Percentiles rank a stretch among this genome's conserved stretches.
Conservation (phyloP, 805 yeast species). For the Hanseniaspora meyeri region DNA sequence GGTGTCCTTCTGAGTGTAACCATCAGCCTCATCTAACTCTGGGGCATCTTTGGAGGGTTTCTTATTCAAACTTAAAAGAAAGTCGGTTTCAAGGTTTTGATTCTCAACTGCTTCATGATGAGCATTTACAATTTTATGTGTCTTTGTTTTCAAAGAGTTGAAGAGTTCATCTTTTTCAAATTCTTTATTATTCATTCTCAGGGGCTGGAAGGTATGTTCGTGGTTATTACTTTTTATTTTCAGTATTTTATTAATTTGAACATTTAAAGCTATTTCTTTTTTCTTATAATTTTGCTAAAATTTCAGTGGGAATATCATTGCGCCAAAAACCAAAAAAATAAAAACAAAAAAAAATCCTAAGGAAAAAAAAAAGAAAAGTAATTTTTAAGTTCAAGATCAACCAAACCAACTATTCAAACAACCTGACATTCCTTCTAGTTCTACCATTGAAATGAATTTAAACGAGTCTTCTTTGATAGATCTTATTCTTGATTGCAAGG, state of each 20-base stretch:
- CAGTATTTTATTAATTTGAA: background rate
- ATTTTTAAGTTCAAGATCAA: background rate
- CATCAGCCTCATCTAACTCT: background rate
- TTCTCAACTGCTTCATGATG: background rate
- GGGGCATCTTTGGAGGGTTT: background rate
- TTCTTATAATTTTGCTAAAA: background rate
- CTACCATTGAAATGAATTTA: background rate
- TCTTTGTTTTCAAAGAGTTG: background rate
- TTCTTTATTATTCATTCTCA: background rate
- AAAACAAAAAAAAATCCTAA: background rate
- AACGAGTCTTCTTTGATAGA: background rate
- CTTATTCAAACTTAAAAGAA: background rate
- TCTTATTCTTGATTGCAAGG: constrained; percentile 37
- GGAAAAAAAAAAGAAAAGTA: background rate
- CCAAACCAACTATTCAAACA: background rate
- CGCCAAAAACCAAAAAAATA: no score
- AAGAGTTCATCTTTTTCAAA: background rate
- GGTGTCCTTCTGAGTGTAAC: background rate
- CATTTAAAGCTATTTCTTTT: background rate
- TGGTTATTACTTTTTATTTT: background rate
- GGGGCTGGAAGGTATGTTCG: background rate
- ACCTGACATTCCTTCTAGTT: no score
- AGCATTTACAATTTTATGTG: background rate
- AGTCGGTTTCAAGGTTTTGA: background rate
- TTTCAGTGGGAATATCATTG: no score